A percentile compares a stretch with the other conserved stretches of the same genome.
Conservation (phyloP, 192 early-diverging fungal species). For the Haplosporangium gracile region DNA sequence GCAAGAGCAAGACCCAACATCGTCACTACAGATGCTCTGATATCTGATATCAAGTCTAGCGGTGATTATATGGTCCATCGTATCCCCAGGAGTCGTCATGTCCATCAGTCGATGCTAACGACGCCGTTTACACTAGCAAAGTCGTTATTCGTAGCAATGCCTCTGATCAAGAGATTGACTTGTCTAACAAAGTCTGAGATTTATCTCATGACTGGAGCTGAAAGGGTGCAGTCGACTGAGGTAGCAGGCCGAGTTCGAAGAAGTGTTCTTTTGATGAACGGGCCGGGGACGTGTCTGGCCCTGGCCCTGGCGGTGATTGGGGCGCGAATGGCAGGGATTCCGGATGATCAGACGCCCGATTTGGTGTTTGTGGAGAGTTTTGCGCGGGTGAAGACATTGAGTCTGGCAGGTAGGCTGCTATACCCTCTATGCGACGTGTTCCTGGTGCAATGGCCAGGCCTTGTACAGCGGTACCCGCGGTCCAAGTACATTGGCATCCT, state of each 20-base stretch:
- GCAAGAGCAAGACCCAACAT: not conserved
- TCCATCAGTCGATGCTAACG: slow-evolving; percentile 76
- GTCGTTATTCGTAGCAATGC: slow-evolving; percentile 60
- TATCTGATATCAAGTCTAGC: not conserved
- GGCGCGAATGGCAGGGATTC: slow-evolving; percentile 29
- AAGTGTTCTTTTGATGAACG: slow-evolving; percentile 48
- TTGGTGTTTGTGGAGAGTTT: slow-evolving; percentile 93
- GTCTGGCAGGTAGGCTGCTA: slow-evolving; percentile 87
- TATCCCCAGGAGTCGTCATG: slow-evolving; percentile 81
- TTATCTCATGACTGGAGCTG: slow-evolving; percentile 20
- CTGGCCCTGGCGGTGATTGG: slow-evolving; percentile 48
- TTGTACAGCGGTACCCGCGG: slow-evolving; percentile 66
- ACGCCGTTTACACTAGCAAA: slow-evolving; percentile 62
- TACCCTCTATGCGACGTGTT: slow-evolving; percentile 87
- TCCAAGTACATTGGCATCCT: slow-evolving; percentile 75
- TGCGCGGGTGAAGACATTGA: slow-evolving; percentile 88
- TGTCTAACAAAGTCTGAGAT: slow-evolving; percentile 11
- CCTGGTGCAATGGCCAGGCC: slow-evolving; percentile 90
- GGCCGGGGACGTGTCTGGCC: slow-evolving; percentile 49
- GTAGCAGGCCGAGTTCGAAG: not conserved
- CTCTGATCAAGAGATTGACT: slow-evolving; percentile 37
- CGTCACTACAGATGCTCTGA: not conserved
- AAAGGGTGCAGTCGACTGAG: not conserved
- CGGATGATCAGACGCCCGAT: slow-evolving; percentile 45
- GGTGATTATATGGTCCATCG: slow-evolving; percentile 56